Evolutionary conservation across 371 early-diverging fungal genomes (phyloP), one percentile per base, ranked within the genome.

Genomic region (Syncephalastrum sp.): DNA sequence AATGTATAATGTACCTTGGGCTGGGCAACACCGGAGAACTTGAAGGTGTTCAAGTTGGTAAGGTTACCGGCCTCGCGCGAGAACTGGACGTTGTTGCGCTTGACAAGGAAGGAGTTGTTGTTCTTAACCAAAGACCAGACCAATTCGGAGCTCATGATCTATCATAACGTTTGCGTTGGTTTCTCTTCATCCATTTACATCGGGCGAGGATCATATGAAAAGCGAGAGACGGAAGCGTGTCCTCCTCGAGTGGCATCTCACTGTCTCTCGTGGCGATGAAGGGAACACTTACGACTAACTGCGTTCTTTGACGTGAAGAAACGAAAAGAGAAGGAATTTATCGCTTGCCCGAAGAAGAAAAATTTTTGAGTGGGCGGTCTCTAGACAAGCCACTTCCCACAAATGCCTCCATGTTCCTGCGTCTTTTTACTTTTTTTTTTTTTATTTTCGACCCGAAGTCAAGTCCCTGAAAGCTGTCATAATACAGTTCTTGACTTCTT

Each of bases 401-500:
- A 51, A 44, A 45, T 4, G 14, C 44, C 5, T 6, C 29, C 23
- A 17, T 29, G 4, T 29, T 41, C 23, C 48, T 46, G 47, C 47
- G 19, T 59, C 16, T 48, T 50, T 54, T 49, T 50, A 53, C 44
- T 42, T 13, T 54, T 54, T 49, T 42, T 17, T 47, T 52, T 54
- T 44, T 69, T 54, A 60, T 58, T 57, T 63, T 47, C 59, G 42
- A 53, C 66, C 60, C 17, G 64, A 60, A 45, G 79, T 75, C 19
- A 94, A 76, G 58, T 94, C 93, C 38, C 79, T 77, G 65, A 92
- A 93, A 4, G 95, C 84, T 17, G 81, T 76, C 50, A 91, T 86
- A 33, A 96, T 77, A 64, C 94, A 93, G 50, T 88, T 82, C 75
- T 94, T 94, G 57, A 98, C 77, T 63, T 96, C 96, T 53, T 83